phyloP scores from a whole-genome alignment of 2,329 filamentous ascomycete species.

The Cercospora sp. region DNA sequence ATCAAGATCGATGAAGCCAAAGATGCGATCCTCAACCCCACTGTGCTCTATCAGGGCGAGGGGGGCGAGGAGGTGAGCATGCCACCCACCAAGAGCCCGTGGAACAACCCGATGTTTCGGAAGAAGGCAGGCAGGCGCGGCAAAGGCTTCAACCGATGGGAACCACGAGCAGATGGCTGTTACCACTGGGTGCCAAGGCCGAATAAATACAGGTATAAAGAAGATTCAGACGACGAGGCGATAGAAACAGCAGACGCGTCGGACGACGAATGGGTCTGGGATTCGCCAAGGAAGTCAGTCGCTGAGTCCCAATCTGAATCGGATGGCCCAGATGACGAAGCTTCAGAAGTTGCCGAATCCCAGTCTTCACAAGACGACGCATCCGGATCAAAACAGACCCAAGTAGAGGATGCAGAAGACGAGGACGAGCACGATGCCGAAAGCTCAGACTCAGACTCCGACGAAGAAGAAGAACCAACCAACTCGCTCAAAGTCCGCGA shows the following conservation, averaged over 20 bases:
- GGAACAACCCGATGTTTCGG: background rate
- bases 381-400: no score
- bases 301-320: no score
- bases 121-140: background rate
- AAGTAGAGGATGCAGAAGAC: background rate
- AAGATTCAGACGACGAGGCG: background rate
- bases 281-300: no score
- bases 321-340: no score
- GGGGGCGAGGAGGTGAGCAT: background rate
- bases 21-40: background rate
- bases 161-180: background rate
- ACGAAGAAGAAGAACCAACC: background rate
- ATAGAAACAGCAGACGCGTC: no score
- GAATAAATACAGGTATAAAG: background rate
- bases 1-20: background rate
- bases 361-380: no score
- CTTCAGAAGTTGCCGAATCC: no score
- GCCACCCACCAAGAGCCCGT: background rate
- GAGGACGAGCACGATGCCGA: background rate
- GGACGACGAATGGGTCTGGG: no score
- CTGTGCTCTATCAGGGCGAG: background rate
- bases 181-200: background rate
- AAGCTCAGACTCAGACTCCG: background rate
- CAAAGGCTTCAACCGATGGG: background rate
- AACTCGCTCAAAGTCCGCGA: background rate